These are phyloP conservation scores for Peniophora sp. DNA, from an alignment of 1,284 basidiomycete species.

Conservation along the genomic window DNA sequence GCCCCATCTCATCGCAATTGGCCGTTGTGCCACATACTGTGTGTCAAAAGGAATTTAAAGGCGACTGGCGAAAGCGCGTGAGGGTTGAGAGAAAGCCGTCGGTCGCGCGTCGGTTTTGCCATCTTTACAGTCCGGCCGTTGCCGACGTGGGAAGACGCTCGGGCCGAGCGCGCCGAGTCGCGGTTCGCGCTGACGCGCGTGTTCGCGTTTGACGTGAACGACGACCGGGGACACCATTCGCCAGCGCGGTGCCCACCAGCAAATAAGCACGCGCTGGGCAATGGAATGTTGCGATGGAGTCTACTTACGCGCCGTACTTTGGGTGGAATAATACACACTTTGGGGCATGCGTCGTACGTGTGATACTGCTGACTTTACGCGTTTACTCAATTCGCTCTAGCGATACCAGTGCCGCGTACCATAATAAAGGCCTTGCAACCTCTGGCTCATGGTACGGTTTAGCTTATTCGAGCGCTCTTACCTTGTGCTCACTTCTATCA, in stretches of 20 bases:
- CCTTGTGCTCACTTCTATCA: no score
- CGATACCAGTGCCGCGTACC: slow-evolving; percentile 9
- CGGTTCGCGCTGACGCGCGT: background rate
- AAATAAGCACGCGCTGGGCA: slow-evolving; percentile 23
- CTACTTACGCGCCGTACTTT: slow-evolving; percentile 29
- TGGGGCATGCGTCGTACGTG: slow-evolving; percentile 18
- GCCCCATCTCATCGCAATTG: slow-evolving; percentile 2
- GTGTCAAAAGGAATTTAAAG: slow-evolving; percentile 91
- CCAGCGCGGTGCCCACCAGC: slow-evolving; percentile 5
- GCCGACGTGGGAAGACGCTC: background rate
- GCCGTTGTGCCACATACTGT: slow-evolving; percentile 18
- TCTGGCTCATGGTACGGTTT: no score
- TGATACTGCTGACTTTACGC: slow-evolving; percentile 10
- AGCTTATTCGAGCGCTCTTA: no score
- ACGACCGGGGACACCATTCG: slow-evolving; percentile 2
- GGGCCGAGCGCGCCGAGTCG: background rate
- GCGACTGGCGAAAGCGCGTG: slow-evolving; percentile 28
- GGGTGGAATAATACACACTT: slow-evolving; percentile 4
- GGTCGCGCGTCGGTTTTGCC: background rate
- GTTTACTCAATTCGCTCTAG: no score
- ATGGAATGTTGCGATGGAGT: slow-evolving; percentile 50
- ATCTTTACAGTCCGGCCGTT: background rate
- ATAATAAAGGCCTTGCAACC: no score
- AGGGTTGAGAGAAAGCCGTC: slow-evolving; percentile 3
- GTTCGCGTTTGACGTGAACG: background rate